These are phyloP conservation scores for Brettanomyces nanus DNA, from an alignment of 805 yeast species.

Conservation along the genomic window DNA sequence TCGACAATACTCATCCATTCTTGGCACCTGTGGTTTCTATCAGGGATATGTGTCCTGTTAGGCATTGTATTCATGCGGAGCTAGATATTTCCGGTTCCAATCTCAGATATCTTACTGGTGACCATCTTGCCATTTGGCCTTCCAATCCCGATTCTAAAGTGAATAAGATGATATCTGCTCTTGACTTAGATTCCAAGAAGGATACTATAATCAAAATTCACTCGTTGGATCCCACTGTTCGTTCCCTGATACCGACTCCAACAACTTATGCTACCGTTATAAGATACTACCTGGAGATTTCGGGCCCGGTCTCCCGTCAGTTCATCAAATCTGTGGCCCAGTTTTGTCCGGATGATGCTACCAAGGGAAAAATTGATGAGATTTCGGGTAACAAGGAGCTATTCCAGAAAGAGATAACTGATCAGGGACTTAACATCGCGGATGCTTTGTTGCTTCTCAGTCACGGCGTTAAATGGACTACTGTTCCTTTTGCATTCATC, in stretches of 20 bases:
- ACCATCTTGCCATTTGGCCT: constrained; percentile 92
- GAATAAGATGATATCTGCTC: constrained; percentile 51
- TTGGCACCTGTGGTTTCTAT: constrained; percentile 57
- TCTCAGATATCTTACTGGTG: constrained; percentile 88
- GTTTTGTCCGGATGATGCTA: constrained; percentile 67
- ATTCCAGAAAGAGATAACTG: constrained; percentile 59
- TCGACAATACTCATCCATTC: constrained; percentile 73
- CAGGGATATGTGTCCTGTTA: constrained; percentile 61
- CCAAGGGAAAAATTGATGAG: constrained; percentile 38
- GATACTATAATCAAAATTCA: constrained; percentile 54
- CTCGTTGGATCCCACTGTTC: constrained; percentile 61
- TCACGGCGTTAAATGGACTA: constrained; percentile 56
- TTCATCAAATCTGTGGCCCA: constrained; percentile 62
- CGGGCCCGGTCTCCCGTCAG: constrained; percentile 92
- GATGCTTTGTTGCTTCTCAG: constrained; percentile 63
- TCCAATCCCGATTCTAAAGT: constrained; percentile 77
- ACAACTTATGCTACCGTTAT: constrained; percentile 83
- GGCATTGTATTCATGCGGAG: constrained; percentile 88
- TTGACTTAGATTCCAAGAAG: constrained; percentile 47
- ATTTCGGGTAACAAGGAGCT: constrained; percentile 61
- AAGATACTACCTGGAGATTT: constrained; percentile 81
- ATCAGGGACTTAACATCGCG: constrained; percentile 60
- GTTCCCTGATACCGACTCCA: constrained; percentile 55
- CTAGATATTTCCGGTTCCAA: constrained; percentile 71
- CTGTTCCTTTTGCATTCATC: constrained; percentile 76